phyloP scores from a whole-genome alignment of 2,329 filamentous ascomycete species.

The Ilyonectria robusta region DNA sequence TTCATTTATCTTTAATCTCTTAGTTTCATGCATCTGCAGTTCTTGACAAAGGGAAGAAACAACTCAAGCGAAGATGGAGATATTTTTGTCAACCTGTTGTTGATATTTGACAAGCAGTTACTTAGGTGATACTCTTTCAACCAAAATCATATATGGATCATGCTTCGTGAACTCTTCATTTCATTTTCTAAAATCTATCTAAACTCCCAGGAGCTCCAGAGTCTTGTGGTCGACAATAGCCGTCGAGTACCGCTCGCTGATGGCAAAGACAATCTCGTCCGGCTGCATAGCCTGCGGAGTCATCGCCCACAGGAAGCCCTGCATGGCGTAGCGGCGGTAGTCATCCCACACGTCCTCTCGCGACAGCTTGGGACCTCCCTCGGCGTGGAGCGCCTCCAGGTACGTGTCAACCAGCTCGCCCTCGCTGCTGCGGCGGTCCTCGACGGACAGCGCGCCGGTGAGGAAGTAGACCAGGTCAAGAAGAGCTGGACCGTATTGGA shows the following conservation, averaged over 20 bases:
- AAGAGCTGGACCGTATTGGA: conserved; percentile 23
- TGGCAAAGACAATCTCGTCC: conserved; percentile 18
- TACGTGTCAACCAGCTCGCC: conserved; percentile 16
- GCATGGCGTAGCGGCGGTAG: conserved; percentile 24
- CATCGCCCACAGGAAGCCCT: conserved; percentile 28
- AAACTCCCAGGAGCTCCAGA: conserved; percentile 22
- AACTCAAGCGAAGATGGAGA: no score
- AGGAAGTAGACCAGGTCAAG: conserved; percentile 27
- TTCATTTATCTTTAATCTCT: no score
- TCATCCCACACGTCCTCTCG: conserved; percentile 26
- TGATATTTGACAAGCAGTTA: no score
- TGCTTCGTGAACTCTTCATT: not conserved
- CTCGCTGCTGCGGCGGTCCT: conserved; percentile 20
- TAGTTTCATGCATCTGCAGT: no score
- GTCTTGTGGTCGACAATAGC: conserved; percentile 23
- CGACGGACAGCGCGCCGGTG: conserved; percentile 18
- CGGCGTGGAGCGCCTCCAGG: conserved; percentile 14
- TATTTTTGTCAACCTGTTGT: no score
- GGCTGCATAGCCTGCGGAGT: conserved; percentile 26
- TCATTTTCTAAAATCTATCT: not conserved
- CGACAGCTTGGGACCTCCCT: conserved; percentile 21
- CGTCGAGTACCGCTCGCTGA: conserved; percentile 23
- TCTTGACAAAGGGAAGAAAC: no score
- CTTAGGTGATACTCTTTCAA: no score
- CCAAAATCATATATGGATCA: no score